Base-by-base conservation (phyloP, 2,329 filamentous ascomycete species). In the Emericellopsis cladophorae region DNA sequence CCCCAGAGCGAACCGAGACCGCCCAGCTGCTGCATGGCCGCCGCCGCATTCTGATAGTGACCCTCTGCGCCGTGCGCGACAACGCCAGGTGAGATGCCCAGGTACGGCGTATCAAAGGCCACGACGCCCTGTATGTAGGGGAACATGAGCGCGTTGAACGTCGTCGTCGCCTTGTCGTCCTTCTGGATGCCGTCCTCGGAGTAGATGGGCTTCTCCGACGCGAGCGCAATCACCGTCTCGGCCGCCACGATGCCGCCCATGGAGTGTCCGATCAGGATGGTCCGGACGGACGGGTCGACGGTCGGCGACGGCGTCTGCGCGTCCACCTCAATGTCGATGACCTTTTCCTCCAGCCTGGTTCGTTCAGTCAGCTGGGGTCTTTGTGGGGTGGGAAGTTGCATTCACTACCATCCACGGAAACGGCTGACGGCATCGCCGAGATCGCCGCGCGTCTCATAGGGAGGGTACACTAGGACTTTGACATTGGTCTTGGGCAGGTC, bases 211-310 rank as follows among this genome's bases (percentile, higher is more conserved):
- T 62, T 59, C 41, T 78, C 74, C 7, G 67, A 70, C 1, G 71
- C 65, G 40, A 96, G 73, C 33, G 80, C 73, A 50, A 95, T 75
- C 46, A 90, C 70, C 12, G 87, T 83, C 56, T 96, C 92, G 29
- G 88, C 90, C 10, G 87, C 90, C 37, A 96, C 88, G 52, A 96
- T 95, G 51, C 92, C 92, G 50, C 84, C 84, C 84, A 84, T 95
- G 8, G 83, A 89, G 59, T 95, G 89, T 21, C 89, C 89, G 43
- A 93, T 67, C 14, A 95, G 73, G 37, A 95, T 72, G 23, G 84
- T 82, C 53, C 79, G 81, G 16, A 95, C 86, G 0, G 82, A 87
- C 5, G 88, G 87, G 45, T 93, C 86, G 47, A 94, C 73, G 1
- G 85, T 94, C 1, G 89, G 89, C 5, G 83, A 89, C 2, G 84